These are phyloP conservation scores for Trichoderma sp. DNA, from an alignment of 2,329 filamentous ascomycete species.

Conservation along the genomic window DNA sequence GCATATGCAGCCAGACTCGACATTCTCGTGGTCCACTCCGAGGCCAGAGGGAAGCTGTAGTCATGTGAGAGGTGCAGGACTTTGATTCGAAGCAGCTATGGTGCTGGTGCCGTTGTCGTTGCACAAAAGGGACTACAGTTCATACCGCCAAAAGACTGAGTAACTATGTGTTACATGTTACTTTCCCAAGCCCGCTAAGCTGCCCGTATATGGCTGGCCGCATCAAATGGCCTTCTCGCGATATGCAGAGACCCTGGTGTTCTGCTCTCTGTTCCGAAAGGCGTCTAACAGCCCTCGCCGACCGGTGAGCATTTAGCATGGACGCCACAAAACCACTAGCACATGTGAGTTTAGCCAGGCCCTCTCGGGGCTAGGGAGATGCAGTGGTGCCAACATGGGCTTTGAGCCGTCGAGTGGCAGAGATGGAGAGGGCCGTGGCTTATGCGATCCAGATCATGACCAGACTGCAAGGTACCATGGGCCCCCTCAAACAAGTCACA, in stretches of 20 bases:
- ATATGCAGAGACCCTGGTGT: neutral
- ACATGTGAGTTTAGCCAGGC: neutral
- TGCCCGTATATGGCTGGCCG: neutral
- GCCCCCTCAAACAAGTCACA: constrained; percentile 4
- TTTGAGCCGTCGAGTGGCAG: neutral
- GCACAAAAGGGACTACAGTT: neutral
- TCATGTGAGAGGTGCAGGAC: neutral
- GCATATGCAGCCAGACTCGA: constrained; percentile 5
- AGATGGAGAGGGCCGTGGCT: neutral
- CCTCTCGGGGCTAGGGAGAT: neutral
- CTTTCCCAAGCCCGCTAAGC: neutral
- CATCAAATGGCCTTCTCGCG: neutral
- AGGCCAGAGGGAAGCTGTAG: neutral
- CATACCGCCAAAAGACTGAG: neutral
- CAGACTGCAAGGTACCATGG: constrained; percentile 12
- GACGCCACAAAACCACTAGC: constrained; percentile 19
- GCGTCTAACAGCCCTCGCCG: neutral
- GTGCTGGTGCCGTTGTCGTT: neutral
- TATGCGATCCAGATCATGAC: neutral
- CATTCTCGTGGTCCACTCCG: neutral
- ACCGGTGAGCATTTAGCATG: constrained; percentile 18
- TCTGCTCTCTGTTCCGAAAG: neutral
- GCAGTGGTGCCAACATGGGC: neutral
- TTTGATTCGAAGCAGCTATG: neutral
- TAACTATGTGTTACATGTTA: neutral